phyloP scores from a whole-genome alignment of 2,329 filamentous ascomycete species.

The Sclerotinia spermophila region DNA sequence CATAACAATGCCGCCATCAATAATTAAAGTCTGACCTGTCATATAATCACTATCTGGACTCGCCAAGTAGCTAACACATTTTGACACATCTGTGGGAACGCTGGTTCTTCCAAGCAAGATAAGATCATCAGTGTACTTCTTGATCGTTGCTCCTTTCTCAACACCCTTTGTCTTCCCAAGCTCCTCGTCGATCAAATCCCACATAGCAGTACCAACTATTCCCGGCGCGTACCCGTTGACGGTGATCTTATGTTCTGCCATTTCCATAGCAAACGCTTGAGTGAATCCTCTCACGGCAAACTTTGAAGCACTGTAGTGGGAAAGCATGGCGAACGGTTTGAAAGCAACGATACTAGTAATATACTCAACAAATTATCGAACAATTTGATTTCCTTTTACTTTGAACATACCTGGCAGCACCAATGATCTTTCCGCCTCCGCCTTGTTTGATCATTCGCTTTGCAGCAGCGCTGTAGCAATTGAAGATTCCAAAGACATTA shows the following conservation, averaged over 20 bases:
- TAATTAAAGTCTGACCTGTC: constrained; percentile 61
- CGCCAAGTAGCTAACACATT: constrained; percentile 58
- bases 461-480: constrained; percentile 61
- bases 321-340: constrained; percentile 55
- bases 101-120: constrained; percentile 56
- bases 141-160: constrained; percentile 51
- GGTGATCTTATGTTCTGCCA: constrained; percentile 62
- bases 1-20: constrained; percentile 40
- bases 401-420: constrained; percentile 29
- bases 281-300: constrained; percentile 65
- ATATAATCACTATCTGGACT: constrained; percentile 59
- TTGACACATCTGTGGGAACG: constrained; percentile 60
- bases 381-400: background rate
- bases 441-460: constrained; percentile 63
- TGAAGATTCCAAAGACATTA: constrained; percentile 62
- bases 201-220: constrained; percentile 66
- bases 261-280: constrained; percentile 63
- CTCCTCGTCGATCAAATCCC: constrained; percentile 63
- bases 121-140: constrained; percentile 50
- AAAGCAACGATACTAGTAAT: constrained; percentile 50
- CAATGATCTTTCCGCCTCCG: constrained; percentile 38
- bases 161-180: constrained; percentile 50
- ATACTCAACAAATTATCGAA: constrained; percentile 5
- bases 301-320: constrained; percentile 63
- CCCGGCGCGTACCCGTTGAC: constrained; percentile 64